Base-by-base conservation (phyloP, 352 stramenopile genomes). In the Phytophthora capsici region DNA sequence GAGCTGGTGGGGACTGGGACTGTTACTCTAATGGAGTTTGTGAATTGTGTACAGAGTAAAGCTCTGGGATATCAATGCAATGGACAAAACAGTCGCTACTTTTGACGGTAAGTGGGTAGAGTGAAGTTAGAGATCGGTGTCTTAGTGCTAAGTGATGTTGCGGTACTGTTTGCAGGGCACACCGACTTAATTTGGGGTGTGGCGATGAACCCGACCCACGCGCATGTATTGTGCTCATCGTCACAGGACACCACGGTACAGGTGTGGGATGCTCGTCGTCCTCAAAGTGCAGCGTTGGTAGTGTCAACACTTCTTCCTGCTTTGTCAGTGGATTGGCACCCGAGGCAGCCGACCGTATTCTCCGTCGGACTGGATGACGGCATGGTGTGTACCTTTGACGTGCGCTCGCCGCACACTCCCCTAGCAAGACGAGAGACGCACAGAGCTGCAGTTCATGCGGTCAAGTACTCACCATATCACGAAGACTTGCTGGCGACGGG, bases 151-250 rank as follows among this genome's bases (percentile, higher is more conserved):
- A 48, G n/a, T 26, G 16, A 16, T 3, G 28, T 45, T 36, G 19
- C 28, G 7, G 2, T 34, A 47, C 4, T 58, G 58, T 38, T 14
- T 68, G 10, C 54, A 89, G 80, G 78, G 2, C 86, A 95, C 59
- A 79, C 70, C 43, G 83, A 93, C 46, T 77, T 93, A 48, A 79
- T 95, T 26, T 95, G 86, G 86, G 70, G 63, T 25, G 76, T 95
- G 23, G 72, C 74, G 4, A 80, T 80, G 70, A 88, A 78, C 40
- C 74, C 76, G 1, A 59, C 43, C 14, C 56, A 81, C 25, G 71
- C 73, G 2, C 66, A 80, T 40, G 17, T 86, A 49, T 62, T 90
- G 14, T 86, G 78, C 16, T 86, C 84, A 16, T 81, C 80, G 0
- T 84, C 84, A 10, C 83, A 93, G 36, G 86, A 95, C 55, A 60